Percentiles rank a stretch among this genome's conserved stretches.
These are phyloP conservation scores for Leccinellum albellum DNA, from an alignment of 768 basidiomycete genomes.

Conservation along the genomic window DNA sequence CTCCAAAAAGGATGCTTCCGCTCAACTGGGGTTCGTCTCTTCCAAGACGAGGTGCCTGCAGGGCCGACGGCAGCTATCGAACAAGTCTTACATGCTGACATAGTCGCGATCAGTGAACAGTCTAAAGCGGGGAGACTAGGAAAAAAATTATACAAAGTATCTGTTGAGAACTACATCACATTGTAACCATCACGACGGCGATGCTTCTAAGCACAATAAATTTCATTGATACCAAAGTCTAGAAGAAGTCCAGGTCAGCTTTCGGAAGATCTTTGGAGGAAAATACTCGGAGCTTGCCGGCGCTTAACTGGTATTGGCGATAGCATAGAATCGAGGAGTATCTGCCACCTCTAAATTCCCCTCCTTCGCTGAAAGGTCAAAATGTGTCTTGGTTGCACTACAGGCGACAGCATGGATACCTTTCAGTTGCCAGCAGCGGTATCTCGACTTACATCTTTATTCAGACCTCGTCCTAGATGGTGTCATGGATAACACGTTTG, in stretches of 20 bases:
- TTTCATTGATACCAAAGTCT: conserved; percentile 24
- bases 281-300: conserved; percentile 24
- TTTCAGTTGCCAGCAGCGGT: conserved; percentile 9
- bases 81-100: not conserved
- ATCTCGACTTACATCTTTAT: conserved; percentile 10
- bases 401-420: not conserved
- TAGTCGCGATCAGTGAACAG: not conserved
- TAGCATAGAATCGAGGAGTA: conserved; percentile 18
- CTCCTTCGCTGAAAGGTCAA: conserved; percentile 23
- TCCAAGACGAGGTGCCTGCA: not conserved
- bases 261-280: conserved; percentile 9
- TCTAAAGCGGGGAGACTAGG: conserved; percentile 1
- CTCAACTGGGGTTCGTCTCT: not conserved
- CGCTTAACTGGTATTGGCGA: conserved; percentile 3
- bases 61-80: not conserved
- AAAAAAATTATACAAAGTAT: conserved; percentile 1
- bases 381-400: conserved; percentile 13
- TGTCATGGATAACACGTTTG: conserved; percentile 12
- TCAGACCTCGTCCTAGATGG: conserved; percentile 6
- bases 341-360: conserved; percentile 7
- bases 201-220: conserved; percentile 26
- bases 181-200: conserved; percentile 27
- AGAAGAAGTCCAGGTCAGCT: conserved; percentile 18
- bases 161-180: conserved; percentile 11
- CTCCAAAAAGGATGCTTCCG: not conserved